Percentiles rank a stretch among this genome's conserved stretches.
Conservation (phyloP, 371 early-diverging fungal species). For the Basidiobolus meristosporus region DNA sequence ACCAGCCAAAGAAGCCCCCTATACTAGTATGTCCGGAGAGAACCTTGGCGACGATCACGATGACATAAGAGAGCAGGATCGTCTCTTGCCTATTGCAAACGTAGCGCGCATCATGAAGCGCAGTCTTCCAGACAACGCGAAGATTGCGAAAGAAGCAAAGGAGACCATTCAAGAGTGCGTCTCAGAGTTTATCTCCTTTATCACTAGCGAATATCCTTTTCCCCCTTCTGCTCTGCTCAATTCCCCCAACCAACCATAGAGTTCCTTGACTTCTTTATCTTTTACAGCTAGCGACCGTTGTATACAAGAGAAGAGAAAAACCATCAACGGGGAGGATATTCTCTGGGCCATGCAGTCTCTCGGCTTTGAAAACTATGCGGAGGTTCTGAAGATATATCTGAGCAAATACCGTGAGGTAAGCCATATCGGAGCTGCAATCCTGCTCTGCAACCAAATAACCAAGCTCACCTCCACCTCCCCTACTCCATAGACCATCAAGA, state of each 20-base stretch:
- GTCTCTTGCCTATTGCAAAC: slow-evolving; percentile 82
- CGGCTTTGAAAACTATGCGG: slow-evolving; percentile 96
- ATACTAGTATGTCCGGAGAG: too few species aligned
- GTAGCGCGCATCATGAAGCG: slow-evolving; percentile 98
- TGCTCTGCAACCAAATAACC: too few species aligned
- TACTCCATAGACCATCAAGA: too few species aligned
- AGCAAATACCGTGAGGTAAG: slow-evolving; percentile 74
- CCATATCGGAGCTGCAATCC: too few species aligned
- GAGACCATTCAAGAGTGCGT: slow-evolving; percentile 98
- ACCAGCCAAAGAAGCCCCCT: too few species aligned
- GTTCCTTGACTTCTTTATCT: too few species aligned
- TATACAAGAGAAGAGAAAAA: slow-evolving; percentile 92
- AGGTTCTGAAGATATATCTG: slow-evolving; percentile 84
- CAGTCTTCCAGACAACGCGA: slow-evolving; percentile 93
- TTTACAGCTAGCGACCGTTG: slow-evolving; percentile 81
- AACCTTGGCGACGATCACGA: too few species aligned
- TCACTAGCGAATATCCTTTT: slow-evolving; percentile 81
- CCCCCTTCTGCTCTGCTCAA: neutral
- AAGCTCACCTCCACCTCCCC: too few species aligned
- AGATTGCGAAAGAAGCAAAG: slow-evolving; percentile 98
- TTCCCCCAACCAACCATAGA: neutral
- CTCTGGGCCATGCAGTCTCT: slow-evolving; percentile 97
- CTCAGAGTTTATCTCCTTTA: slow-evolving; percentile 97
- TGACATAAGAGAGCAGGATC: slow-evolving; percentile 87
- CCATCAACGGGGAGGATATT: slow-evolving; percentile 99